Evolutionary conservation across 75 land plant species (phyloP).

Genomic region (Selaginella tamariscina): DNA sequence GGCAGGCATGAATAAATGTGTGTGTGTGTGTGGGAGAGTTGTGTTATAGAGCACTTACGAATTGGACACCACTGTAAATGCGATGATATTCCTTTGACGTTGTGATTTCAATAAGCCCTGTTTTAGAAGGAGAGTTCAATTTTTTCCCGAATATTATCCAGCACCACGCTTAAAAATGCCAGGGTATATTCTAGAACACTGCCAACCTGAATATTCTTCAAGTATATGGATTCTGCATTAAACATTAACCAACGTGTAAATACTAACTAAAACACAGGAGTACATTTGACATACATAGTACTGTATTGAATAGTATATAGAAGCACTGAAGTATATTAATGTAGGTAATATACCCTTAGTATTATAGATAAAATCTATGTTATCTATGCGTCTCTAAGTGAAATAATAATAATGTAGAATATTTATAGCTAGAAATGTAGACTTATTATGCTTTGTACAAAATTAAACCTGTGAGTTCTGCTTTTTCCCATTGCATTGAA

Average conservation of each 20-base stretch:
- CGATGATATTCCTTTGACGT: slow-evolving; percentile 95
- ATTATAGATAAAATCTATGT: too few species aligned
- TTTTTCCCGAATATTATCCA: slow-evolving; percentile 60
- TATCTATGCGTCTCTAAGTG: too few species aligned
- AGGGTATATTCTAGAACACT: slow-evolving; percentile 92
- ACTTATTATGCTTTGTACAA: background rate
- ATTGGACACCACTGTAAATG: slow-evolving; percentile 85
- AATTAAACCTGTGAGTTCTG: slow-evolving; percentile 81
- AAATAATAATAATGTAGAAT: too few species aligned
- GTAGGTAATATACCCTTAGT: too few species aligned
- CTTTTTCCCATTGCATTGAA: slow-evolving; percentile 69
- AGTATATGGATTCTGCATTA: slow-evolving; percentile 61
- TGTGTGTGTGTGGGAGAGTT: too few species aligned
- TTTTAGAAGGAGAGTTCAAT: slow-evolving; percentile 80
- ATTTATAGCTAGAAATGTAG: background rate
- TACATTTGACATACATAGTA: too few species aligned
- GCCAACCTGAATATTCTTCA: slow-evolving; percentile 66
- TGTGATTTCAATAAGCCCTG: slow-evolving; percentile 94
- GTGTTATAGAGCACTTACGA: too few species aligned
- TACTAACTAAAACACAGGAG: too few species aligned
- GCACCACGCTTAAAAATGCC: slow-evolving; percentile 75
- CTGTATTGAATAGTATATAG: too few species aligned
- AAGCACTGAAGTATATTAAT: too few species aligned
- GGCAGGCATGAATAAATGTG: too few species aligned
- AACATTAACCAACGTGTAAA: too few species aligned